Percentiles rank a stretch among this genome's conserved stretches.
phyloP scores from a whole-genome alignment of 352 stramenopile genomes.

The Pythium aphanidermatum region DNA sequence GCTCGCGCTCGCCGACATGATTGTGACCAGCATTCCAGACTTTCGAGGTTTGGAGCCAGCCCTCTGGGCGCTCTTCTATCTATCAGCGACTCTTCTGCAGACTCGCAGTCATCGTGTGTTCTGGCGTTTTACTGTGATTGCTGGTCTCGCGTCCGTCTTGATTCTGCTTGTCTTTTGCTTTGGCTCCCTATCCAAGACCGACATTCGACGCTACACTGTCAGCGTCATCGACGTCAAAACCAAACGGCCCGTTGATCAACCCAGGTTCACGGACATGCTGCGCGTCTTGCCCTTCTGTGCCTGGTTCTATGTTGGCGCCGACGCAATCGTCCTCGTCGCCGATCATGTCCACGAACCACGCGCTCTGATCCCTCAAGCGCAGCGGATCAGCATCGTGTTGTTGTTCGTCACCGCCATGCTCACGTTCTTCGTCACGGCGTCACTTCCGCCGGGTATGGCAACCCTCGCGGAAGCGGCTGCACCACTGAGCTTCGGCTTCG shows the following conservation, averaged over 20 bases:
- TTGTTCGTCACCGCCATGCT: constrained; percentile 4
- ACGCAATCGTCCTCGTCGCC: constrained; percentile 18
- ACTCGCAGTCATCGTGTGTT: constrained; percentile 5
- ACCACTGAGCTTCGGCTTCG: constrained; percentile 16
- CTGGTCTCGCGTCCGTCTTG: constrained; percentile 8
- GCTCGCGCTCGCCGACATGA: constrained; percentile 18
- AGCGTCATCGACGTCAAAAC: constrained; percentile 1
- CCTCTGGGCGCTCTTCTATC: constrained; percentile 11
- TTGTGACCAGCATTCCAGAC: constrained; percentile 1
- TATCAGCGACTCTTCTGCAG: constrained; percentile 6
- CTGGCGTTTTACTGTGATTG: constrained; percentile 14
- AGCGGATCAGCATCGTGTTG: constrained; percentile 11
- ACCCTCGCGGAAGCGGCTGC: not conserved
- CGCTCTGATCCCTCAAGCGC: constrained; percentile 8
- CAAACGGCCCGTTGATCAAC: not conserved
- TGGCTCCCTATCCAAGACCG: constrained; percentile 8
- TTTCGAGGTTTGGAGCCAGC: constrained; percentile 4
- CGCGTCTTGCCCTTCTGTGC: constrained; percentile 13
- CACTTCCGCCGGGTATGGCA: constrained; percentile 2
- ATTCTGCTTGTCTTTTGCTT: constrained; percentile 17
- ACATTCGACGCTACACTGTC: constrained; percentile 1
- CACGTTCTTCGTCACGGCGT: constrained; percentile 16
- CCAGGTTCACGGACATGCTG: constrained; percentile 8
- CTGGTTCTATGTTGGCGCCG: constrained; percentile 24
- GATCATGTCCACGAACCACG: constrained; percentile 9